Percentiles rank a stretch among this genome's conserved stretches.
phyloP scores from a whole-genome alignment of 169 alveolate species.

The Eimeria mitis region DNA sequence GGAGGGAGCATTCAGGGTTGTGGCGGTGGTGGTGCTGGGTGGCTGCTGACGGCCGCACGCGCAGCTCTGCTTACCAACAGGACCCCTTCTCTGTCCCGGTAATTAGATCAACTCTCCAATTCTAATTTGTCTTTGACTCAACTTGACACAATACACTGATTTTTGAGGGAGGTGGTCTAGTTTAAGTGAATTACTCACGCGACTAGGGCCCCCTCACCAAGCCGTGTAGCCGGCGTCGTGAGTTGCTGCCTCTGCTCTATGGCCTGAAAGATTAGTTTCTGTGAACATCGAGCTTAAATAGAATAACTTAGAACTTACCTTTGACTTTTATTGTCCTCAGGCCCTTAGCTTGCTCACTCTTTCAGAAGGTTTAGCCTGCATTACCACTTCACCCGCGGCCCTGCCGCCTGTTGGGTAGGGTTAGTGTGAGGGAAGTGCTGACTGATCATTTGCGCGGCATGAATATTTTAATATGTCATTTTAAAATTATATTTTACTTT shows the following conservation, averaged over 20 bases:
- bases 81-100: conserved; percentile 43
- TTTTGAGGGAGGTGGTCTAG: conserved; percentile 5
- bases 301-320: not conserved
- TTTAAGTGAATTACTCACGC: not conserved
- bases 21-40: conserved; percentile 80
- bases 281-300: not conserved
- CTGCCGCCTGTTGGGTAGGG: conserved; percentile 4
- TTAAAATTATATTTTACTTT: not conserved
- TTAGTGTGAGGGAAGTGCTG: conserved; percentile 2
- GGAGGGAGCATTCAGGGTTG: conserved; percentile 75
- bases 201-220: conserved; percentile 29
- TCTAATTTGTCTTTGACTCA: conserved; percentile 50
- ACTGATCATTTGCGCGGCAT: not conserved
- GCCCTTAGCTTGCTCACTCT: not conserved
- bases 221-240: conserved; percentile 26
- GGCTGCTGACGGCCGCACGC: conserved; percentile 81
- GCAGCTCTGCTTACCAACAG: conserved; percentile 72
- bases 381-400: not conserved
- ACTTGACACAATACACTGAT: conserved; percentile 1
- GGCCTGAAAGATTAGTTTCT: conserved; percentile 1
- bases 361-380: conserved; percentile 11
- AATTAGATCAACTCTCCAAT: conserved; percentile 23
- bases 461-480: not conserved
- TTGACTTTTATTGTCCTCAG: not conserved
- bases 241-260: conserved; percentile 24